Evolutionary conservation across 176 grass and related monocot genomes (phyloP), one percentile per base, ranked within the genome.

Genomic region (Rhipidocladum racemiflorum): DNA sequence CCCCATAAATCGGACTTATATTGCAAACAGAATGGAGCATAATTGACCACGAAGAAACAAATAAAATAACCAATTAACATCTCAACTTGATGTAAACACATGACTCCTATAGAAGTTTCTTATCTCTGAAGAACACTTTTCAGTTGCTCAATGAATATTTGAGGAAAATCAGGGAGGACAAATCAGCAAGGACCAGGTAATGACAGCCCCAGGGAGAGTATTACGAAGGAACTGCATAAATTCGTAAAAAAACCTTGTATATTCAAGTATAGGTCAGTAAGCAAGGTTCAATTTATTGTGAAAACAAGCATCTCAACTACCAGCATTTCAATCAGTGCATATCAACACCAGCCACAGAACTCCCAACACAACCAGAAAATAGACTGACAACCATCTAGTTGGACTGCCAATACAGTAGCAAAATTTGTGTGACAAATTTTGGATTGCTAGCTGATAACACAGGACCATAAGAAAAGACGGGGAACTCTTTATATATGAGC

Each of bases 121-220:
- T 84, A 80, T 65, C 93, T 93, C 51, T 84, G 89, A 20, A 99
- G 85, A 91, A 91, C 89, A 81, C 78, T 95, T 82, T 92, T 83
- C 83, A 99, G 91, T 81, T 88, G 72, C 10, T 99, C 97, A 64
- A 88, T 86, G 74, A 99, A 99, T 70, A 88, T 88, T 93, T 99
- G 87, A 83, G 63, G 63, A 76, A 51, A 80, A 84, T 70, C 43
- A 60, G 27, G 49, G 38, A 66, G 36, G 28, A n/a, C 54, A 25
- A 45, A 50, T 89, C 64, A 87, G 64, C 65, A 65, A 74, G 38
- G 69, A 51, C 24, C 17, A 86, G 4, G 56, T 72, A 35, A 70
- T 17, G 65, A 63, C 61, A 84, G 1, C 17, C 29, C 54, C 9
- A n/a, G 14, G 25, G 18, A n/a, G n/a, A 36, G 0, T n/a, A 56